A percentile compares a stretch with the other conserved stretches of the same genome.
Evolutionary conservation across 139 green algal species (phyloP).

Genomic region (Tetradesmus obliquus): DNA sequence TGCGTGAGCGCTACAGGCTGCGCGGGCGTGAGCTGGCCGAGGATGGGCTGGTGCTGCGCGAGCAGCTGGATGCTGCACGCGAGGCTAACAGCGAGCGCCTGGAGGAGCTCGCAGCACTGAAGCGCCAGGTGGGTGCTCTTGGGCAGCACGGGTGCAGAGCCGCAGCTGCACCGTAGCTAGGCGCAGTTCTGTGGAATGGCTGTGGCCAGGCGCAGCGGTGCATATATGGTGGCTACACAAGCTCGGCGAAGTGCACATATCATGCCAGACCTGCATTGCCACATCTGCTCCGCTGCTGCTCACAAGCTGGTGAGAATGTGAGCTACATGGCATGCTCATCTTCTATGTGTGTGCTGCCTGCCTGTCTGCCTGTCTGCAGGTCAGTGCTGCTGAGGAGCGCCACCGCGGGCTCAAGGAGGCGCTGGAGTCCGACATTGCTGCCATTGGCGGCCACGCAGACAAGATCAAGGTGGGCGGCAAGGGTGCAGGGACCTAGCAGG

Average conservation of each 20-base stretch:
- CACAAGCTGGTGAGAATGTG: neutral
- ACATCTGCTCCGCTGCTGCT: neutral
- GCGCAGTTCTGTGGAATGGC: neutral
- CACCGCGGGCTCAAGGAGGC: conserved; percentile 40
- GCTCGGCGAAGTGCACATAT: neutral
- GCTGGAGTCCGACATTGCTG: conserved; percentile 44
- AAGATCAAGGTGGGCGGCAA: conserved; percentile 40
- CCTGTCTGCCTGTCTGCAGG: neutral
- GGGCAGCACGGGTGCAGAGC: neutral
- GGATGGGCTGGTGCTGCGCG: conserved; percentile 75
- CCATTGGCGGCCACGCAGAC: conserved; percentile 43
- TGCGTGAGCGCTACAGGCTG: conserved; percentile 72
- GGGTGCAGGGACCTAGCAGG: neutral
- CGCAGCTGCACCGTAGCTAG: conserved; percentile 5
- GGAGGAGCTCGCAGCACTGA: conserved; percentile 73
- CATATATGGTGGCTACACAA: neutral
- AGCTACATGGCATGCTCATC: neutral
- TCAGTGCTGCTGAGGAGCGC: conserved; percentile 41
- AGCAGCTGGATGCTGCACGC: conserved; percentile 56
- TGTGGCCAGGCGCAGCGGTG: neutral
- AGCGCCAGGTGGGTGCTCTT: conserved; percentile 49
- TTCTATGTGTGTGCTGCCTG: neutral
- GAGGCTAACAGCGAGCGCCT: conserved; percentile 68
- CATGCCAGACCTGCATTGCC: neutral
- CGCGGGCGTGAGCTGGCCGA: conserved; percentile 69